Evolutionary conservation across 306 rosid genomes (phyloP).

Genomic region (Inga leiocalycina): DNA sequence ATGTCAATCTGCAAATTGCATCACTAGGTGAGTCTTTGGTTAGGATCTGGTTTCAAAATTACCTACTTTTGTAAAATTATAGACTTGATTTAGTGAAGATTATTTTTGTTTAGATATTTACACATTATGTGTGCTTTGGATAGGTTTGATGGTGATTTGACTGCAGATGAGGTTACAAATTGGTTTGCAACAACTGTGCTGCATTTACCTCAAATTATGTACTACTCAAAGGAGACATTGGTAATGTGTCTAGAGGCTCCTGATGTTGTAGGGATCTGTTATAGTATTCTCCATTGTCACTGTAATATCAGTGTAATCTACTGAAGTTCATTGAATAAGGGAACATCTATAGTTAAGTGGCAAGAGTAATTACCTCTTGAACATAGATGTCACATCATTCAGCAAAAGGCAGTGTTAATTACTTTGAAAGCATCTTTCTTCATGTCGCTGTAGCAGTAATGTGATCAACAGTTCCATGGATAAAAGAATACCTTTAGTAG

Average conservation of each 20-base stretch:
- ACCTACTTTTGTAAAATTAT: not conserved
- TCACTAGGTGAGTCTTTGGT: conserved; percentile 65
- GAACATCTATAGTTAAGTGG: conserved; percentile 22
- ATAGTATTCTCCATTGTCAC: not conserved
- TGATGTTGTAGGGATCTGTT: conserved; percentile 6
- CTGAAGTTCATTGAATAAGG: conserved; percentile 31
- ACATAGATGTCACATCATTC: not conserved
- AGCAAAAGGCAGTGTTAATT: not conserved
- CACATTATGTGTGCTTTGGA: conserved; percentile 12
- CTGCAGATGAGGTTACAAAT: conserved; percentile 72
- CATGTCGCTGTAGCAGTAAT: not conserved
- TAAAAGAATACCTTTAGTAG: not conserved
- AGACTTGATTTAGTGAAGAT: not conserved
- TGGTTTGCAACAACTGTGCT: conserved; percentile 84
- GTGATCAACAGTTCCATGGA: not conserved
- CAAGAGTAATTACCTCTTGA: not conserved
- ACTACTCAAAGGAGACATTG: conserved; percentile 81
- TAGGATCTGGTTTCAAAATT: conserved; percentile 17
- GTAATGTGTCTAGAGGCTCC: conserved; percentile 48
- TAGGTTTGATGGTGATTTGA: conserved; percentile 75
- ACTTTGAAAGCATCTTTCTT: not conserved
- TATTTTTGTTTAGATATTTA: conserved; percentile 11
- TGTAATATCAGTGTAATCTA: conserved; percentile 3
- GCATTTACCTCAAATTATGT: conserved; percentile 78
- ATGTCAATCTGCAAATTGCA: conserved; percentile 67